Conservation (phyloP, 805 yeast species). For the Saccharomycopsis olivae region DNA sequence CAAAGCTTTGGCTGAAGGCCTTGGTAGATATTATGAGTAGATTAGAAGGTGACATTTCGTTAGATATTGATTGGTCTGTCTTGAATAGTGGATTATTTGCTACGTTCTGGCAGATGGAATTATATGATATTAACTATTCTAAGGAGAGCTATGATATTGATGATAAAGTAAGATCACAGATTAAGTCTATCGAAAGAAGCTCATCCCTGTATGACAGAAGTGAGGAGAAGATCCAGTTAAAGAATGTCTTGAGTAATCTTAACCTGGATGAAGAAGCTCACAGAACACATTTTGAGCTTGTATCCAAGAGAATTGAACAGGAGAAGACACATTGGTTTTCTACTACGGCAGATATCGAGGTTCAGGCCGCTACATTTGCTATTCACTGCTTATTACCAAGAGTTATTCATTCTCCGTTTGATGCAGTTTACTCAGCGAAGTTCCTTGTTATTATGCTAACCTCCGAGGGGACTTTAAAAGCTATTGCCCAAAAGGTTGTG, state of each 20-base stretch:
- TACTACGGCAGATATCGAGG: slow-evolving; percentile 12
- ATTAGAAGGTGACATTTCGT: too few species aligned
- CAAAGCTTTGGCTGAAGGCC: not conserved
- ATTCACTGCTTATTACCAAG: slow-evolving; percentile 69
- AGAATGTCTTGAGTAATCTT: slow-evolving; percentile 3
- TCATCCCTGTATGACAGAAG: slow-evolving; percentile 26
- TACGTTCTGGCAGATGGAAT: slow-evolving; percentile 62
- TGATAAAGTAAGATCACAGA: slow-evolving; percentile 28
- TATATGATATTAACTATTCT: slow-evolving; percentile 59
- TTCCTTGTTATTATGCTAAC: slow-evolving; percentile 45
- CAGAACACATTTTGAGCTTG: slow-evolving; percentile 25
- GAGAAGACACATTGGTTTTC: slow-evolving; percentile 33
- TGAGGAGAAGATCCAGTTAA: slow-evolving; percentile 14
- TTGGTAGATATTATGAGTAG: too few species aligned
- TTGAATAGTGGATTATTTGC: slow-evolving; percentile 37
- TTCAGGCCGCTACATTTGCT: slow-evolving; percentile 31
- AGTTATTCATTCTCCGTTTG: slow-evolving; percentile 66
- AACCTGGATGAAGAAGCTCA: not conserved
- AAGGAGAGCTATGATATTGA: slow-evolving; percentile 40
- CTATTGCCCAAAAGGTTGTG: slow-evolving; percentile 22
- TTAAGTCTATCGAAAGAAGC: slow-evolving; percentile 18
- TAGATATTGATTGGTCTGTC: slow-evolving; percentile 22
- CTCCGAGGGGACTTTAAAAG: slow-evolving; percentile 29
- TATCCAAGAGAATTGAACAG: slow-evolving; percentile 23
- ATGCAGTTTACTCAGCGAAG: slow-evolving; percentile 59